Percentiles rank a stretch among this genome's conserved stretches.
These are phyloP conservation scores for Solanum phureja DNA, from an alignment of 257 asterid species.

Conservation along the genomic window DNA sequence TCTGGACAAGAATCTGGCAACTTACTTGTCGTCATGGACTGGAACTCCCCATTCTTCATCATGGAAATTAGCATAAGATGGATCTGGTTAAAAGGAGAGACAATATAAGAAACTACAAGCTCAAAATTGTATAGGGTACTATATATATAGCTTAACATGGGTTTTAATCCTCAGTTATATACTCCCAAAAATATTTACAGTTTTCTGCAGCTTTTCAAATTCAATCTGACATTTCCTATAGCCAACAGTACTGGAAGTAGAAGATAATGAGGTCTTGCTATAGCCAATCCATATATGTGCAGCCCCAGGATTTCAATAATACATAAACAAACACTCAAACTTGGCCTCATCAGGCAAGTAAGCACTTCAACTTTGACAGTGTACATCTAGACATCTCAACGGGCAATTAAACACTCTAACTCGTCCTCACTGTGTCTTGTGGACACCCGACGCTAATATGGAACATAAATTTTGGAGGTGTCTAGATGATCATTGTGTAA, in stretches of 20 bases:
- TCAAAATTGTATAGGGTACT: neutral
- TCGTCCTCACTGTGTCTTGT: neutral
- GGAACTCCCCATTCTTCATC: conserved; percentile 64
- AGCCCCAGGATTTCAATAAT: neutral
- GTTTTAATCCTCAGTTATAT: neutral
- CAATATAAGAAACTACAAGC: conserved; percentile 9
- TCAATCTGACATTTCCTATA: neutral
- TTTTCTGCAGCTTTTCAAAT: neutral
- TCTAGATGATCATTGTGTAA: neutral
- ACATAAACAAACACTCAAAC: neutral
- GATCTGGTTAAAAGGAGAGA: conserved; percentile 21
- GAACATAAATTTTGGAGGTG: neutral
- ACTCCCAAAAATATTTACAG: neutral
- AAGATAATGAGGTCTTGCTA: neutral
- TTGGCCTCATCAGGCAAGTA: neutral
- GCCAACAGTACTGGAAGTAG: neutral
- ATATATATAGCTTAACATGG: neutral
- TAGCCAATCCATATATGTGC: neutral
- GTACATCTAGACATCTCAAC: neutral
- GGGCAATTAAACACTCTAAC: neutral
- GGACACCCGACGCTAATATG: neutral
- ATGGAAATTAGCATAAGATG: conserved; percentile 31
- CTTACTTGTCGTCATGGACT: conserved; percentile 56
- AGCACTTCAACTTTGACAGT: neutral
- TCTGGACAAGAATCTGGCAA: conserved; percentile 3